Evolutionary conservation across 2,329 filamentous ascomycete genomes (phyloP), one percentile per base, ranked within the genome.

Genomic region (Penicillium brevicompactum): DNA sequence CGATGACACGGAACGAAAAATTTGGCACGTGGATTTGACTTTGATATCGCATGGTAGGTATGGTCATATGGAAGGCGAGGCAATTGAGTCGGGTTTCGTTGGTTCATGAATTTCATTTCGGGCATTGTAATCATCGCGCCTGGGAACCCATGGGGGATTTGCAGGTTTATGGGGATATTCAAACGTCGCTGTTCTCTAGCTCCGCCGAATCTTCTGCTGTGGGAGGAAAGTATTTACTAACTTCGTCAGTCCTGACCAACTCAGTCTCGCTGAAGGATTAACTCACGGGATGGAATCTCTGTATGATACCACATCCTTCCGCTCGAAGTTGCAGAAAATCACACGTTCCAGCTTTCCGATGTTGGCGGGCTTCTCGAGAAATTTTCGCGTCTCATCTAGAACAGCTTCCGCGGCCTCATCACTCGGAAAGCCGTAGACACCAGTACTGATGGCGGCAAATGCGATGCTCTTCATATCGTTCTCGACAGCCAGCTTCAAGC

Each of bases 351-450:
- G 67, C 64, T 69, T 78, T 63, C 63, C 76, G 58, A 61, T 76
- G 46, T 71, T 70, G 9, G 66, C 65, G 6, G 69, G 66, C 5
- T 60, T 70, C 10, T 80, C 78, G 22, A 88, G 64, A 67, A 85
- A 87, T 41, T 72, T 73, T 50, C 80, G 78, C 43, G 86, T 83
- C 37, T 84, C 84, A 31, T 82, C 77, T 49, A 89, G 81, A 1
- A 91, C 94, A 9, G 88, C 81, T n/a, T 79, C 72, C 0, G 91
- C 91, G 1, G 93, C 94, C 40, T 87, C 82, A 1, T 69, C 60
- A 64, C 85, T 89, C 0, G 93, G 93, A 69, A 95, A 97, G 1
- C 91, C 91, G 69, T 96, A 97, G 1, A 96, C 73, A 0, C 93
- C 94, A 1, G 93, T 97, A 68, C 92, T 96, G 56, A 97, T 82